Conservation (phyloP, 2,329 filamentous ascomycete species). For the Aureobasidium namibiae region DNA sequence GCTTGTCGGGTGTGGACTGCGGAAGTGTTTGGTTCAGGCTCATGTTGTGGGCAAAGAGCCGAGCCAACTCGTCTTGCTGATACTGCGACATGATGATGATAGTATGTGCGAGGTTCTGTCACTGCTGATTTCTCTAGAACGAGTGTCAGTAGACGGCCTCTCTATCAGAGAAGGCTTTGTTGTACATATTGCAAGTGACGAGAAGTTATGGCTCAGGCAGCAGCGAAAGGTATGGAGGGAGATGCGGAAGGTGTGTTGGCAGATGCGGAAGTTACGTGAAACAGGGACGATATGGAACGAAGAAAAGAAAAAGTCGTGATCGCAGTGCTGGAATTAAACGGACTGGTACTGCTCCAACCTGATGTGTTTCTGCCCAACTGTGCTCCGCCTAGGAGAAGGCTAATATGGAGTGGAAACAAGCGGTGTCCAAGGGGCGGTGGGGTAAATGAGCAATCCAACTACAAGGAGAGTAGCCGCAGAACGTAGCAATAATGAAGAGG, state of each 20-base stretch:
- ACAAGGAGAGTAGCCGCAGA: not conserved
- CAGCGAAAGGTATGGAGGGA: conserved; percentile 12
- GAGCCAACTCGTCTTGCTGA: conserved; percentile 72
- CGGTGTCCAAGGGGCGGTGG: conserved; percentile 9
- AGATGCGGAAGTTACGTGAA: not conserved
- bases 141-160: conserved; percentile 15
- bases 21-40: conserved; percentile 41
- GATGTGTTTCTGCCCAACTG: conserved; percentile 7
- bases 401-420: conserved; percentile 11
- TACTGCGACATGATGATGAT: conserved; percentile 41
- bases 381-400: conserved; percentile 6
- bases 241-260: conserved; percentile 18
- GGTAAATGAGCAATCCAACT: conserved; percentile 8
- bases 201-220: conserved; percentile 27
- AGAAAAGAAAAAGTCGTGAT: not conserved
- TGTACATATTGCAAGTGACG: conserved; percentile 41
- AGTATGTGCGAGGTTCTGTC: conserved; percentile 22
- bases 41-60: conserved; percentile 70
- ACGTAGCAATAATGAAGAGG: not conserved
- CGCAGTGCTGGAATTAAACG: not conserved
- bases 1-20: conserved; percentile 26
- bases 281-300: not conserved
- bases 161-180: conserved; percentile 13
- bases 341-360: conserved; percentile 11
- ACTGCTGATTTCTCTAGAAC: conserved; percentile 33